These are phyloP conservation scores for Spencermartinsiella ligniputridi DNA, from an alignment of 1,139 yeast species.

Conservation along the genomic window DNA sequence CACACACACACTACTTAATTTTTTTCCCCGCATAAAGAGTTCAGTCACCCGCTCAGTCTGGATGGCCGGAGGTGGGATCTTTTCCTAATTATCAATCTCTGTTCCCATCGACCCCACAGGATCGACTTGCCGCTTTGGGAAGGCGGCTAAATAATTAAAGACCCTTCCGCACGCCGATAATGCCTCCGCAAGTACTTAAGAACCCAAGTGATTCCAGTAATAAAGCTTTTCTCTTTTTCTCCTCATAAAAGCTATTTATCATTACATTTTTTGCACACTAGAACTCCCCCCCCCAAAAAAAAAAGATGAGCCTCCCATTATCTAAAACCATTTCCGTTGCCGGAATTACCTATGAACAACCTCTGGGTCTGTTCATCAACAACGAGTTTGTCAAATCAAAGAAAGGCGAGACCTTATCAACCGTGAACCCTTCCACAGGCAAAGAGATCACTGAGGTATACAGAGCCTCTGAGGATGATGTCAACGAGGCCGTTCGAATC, in stretches of 20 bases:
- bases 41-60: no score
- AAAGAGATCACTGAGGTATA: conserved; percentile 48
- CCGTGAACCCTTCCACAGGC: conserved; percentile 42
- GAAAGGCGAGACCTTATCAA: conserved; percentile 49
- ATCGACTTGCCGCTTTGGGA: conserved; percentile 3
- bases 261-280: no score
- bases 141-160: conserved; percentile 2
- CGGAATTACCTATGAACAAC: conserved; percentile 51
- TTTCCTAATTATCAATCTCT: not conserved
- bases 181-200: not conserved
- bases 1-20: no score
- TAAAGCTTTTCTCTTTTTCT: no score
- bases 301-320: conserved; percentile 14
- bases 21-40: no score
- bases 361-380: conserved; percentile 62
- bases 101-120: not conserved
- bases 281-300: no score
- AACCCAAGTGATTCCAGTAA: no score
- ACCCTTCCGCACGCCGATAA: not conserved
- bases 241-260: no score
- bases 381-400: conserved; percentile 52
- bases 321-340: conserved; percentile 44
- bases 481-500: conserved; percentile 54
- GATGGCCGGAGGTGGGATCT: not conserved
- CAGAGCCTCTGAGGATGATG: conserved; percentile 52